Conservation (phyloP, 192 early-diverging fungal species). For the Coemansia erecta region DNA sequence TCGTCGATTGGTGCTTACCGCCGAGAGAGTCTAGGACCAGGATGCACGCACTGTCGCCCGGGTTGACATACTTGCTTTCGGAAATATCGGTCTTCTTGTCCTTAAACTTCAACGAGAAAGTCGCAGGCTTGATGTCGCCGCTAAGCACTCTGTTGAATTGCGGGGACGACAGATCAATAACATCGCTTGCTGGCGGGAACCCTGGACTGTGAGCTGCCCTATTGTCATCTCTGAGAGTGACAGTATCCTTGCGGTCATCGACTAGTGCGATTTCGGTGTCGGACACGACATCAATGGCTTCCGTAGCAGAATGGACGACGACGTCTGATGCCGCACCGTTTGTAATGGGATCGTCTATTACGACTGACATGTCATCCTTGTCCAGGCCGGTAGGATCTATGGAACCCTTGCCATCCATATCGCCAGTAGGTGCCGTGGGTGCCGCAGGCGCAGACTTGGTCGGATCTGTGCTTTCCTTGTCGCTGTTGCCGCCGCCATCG, state of each 20-base stretch:
- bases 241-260: not conserved
- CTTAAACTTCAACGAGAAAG: slow-evolving; percentile 16
- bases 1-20: slow-evolving; percentile 34
- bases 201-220: slow-evolving; percentile 9
- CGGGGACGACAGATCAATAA: slow-evolving; percentile 15
- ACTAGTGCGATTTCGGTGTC: too few species aligned
- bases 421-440: not conserved
- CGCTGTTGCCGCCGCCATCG: not conserved
- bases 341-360: too few species aligned
- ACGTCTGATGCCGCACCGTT: too few species aligned
- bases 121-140: not conserved
- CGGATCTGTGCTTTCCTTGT: not conserved
- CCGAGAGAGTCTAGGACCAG: slow-evolving; percentile 50
- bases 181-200: not conserved
- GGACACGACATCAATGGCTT: too few species aligned
- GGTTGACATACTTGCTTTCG: slow-evolving; percentile 21
- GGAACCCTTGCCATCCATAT: too few species aligned
- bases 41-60: slow-evolving; percentile 22
- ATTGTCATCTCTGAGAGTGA: not conserved
- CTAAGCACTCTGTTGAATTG: not conserved
- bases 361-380: too few species aligned
- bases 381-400: too few species aligned
- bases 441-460: not conserved
- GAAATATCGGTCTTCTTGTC: slow-evolving; percentile 12
- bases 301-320: too few species aligned